Conservation (phyloP, 129 eudicot genomes). For the Tanacetum coccineum region DNA sequence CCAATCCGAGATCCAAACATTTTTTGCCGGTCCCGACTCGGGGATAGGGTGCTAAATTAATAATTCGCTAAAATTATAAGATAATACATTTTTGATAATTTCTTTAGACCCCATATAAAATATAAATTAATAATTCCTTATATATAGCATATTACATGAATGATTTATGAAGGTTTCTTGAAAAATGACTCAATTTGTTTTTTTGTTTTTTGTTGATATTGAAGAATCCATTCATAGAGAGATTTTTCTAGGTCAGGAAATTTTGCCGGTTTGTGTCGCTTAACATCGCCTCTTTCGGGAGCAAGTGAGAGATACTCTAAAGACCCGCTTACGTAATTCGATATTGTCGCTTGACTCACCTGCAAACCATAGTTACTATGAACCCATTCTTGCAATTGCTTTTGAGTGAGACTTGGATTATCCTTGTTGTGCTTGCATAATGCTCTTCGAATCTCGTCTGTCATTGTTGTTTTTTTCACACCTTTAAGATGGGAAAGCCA, state of each 20-base stretch:
- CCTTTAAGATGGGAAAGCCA: neutral
- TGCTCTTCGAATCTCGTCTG: neutral
- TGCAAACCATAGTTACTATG: conserved; percentile 21
- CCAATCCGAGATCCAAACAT: too few species aligned
- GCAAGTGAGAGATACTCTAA: conserved; percentile 33
- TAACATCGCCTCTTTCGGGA: conserved; percentile 26
- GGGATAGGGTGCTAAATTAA: conserved; percentile 34
- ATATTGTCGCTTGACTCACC: conserved; percentile 21
- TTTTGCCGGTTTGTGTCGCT: conserved; percentile 27
- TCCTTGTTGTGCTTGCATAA: neutral
- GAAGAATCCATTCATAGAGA: too few species aligned
- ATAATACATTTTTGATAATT: conserved; percentile 35
- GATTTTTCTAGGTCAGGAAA: too few species aligned
- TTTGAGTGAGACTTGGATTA: neutral
- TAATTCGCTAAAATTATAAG: conserved; percentile 41
- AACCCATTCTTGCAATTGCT: conserved; percentile 15
- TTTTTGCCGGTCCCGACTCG: conserved; percentile 36
- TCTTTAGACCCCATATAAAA: conserved; percentile 32
- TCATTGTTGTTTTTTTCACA: conserved; percentile 2
- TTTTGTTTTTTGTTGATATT: too few species aligned
- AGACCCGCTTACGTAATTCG: conserved; percentile 32
- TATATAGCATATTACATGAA: too few species aligned
- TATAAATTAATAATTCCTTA: conserved; percentile 25
- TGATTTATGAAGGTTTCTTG: too few species aligned
- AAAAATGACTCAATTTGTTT: too few species aligned